Evolutionary conservation across 2,329 filamentous ascomycete genomes (phyloP).

Genomic region (Dothideomycetidae sp.): DNA sequence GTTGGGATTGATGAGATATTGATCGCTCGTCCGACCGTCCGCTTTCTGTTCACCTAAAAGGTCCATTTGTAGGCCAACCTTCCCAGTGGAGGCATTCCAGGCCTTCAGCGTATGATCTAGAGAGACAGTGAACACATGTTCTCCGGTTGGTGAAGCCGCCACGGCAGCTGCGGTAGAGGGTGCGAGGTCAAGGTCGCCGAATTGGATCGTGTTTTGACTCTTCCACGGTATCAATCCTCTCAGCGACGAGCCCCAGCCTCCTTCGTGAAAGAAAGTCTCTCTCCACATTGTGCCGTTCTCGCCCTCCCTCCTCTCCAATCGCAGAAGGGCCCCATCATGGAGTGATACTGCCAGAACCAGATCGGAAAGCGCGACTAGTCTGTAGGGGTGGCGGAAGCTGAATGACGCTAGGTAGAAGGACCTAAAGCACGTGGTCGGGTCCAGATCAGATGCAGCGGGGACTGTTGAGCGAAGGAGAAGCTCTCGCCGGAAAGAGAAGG

Average conservation of each 20-base stretch:
- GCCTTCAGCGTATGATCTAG: slow-evolving; percentile 79
- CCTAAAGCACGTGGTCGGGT: slow-evolving; percentile 64
- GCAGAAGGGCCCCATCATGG: slow-evolving; percentile 62
- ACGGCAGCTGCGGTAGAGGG: slow-evolving; percentile 52
- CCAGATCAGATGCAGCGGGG: slow-evolving; percentile 53
- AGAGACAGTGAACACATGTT: slow-evolving; percentile 61
- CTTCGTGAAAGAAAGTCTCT: slow-evolving; percentile 56
- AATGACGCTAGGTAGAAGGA: slow-evolving; percentile 59
- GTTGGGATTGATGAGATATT: slow-evolving; percentile 64
- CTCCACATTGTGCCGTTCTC: slow-evolving; percentile 45
- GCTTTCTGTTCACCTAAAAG: slow-evolving; percentile 46
- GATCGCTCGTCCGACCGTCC: slow-evolving; percentile 48
- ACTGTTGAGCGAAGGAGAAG: slow-evolving; percentile 50
- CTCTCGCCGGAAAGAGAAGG: slow-evolving; percentile 67
- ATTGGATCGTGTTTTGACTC: slow-evolving; percentile 47
- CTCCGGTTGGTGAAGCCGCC: slow-evolving; percentile 32
- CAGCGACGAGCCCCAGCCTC: slow-evolving; percentile 53
- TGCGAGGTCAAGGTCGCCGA: slow-evolving; percentile 52
- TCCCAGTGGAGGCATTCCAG: slow-evolving; percentile 77
- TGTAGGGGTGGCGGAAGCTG: slow-evolving; percentile 63
- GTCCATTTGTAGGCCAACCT: slow-evolving; percentile 62
- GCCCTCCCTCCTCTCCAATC: slow-evolving; percentile 47
- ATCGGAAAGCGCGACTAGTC: slow-evolving; percentile 59
- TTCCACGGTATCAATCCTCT: slow-evolving; percentile 54
- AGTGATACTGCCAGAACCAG: slow-evolving; percentile 68